phyloP scores from a whole-genome alignment of 306 rosid genomes.

The Betula pendula region DNA sequence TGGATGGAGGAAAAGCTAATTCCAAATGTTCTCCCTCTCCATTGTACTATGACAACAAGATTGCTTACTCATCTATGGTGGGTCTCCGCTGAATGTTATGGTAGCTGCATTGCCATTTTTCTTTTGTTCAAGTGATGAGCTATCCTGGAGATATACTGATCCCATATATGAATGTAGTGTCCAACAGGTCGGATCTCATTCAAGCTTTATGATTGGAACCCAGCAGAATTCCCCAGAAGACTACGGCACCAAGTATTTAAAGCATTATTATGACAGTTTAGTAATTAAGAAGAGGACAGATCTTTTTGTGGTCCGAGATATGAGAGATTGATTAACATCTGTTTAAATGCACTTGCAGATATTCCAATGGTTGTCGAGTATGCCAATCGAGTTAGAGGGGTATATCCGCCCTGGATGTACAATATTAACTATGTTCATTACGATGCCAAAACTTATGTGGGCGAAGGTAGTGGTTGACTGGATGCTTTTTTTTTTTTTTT shows the following conservation, averaged over 20 bases:
- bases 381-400: slow-evolving; percentile 99
- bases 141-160: slow-evolving; percentile 33
- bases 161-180: slow-evolving; percentile 67
- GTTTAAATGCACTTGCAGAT: slow-evolving; percentile 56
- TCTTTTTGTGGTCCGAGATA: slow-evolving; percentile 17
- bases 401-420: slow-evolving; percentile 98
- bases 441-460: slow-evolving; percentile 97
- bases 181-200: slow-evolving; percentile 97
- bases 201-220: slow-evolving; percentile 99
- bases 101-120: slow-evolving; percentile 9
- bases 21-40: slow-evolving; percentile 57
- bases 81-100: slow-evolving; percentile 30
- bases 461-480: slow-evolving; percentile 56
- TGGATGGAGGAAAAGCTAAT: slow-evolving; percentile 55
- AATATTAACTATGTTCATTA: slow-evolving; percentile 77
- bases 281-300: slow-evolving; percentile 40
- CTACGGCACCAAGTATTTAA: slow-evolving; percentile 97
- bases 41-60: slow-evolving; percentile 63
- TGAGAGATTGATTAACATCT: slow-evolving; percentile 45
- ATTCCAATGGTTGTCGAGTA: slow-evolving; percentile 90
- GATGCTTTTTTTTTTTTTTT: not conserved
- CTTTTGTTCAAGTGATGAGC: slow-evolving; percentile 11
- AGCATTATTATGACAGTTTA: slow-evolving; percentile 75
- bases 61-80: slow-evolving; percentile 76
- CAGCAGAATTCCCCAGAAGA: slow-evolving; percentile 97